phyloP scores from a whole-genome alignment of 148 eudicot species.

The Cornus suecica region DNA sequence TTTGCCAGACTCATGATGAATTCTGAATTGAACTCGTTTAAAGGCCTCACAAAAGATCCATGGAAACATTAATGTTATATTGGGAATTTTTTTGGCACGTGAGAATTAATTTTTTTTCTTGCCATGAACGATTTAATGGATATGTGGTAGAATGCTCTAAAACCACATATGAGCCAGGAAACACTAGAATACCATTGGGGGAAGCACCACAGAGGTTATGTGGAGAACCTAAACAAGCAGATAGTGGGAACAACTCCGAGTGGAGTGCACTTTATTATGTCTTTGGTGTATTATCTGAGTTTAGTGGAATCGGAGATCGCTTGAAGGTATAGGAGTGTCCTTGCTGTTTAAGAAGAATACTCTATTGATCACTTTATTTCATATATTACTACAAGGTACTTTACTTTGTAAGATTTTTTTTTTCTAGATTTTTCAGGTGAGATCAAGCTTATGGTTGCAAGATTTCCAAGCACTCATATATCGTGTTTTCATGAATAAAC shows the following conservation, averaged over 20 bases:
- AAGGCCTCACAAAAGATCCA: not conserved
- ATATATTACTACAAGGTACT: too few relatives aligned
- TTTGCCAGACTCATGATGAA: not conserved
- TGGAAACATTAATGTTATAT: not conserved
- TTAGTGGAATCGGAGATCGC: too few relatives aligned
- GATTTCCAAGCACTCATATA: too few relatives aligned
- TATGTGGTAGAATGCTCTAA: constrained; percentile 62
- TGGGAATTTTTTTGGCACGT: not conserved
- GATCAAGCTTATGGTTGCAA: too few relatives aligned
- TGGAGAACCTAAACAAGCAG: constrained; percentile 90
- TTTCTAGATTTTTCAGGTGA: too few relatives aligned
- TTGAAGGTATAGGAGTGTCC: too few relatives aligned
- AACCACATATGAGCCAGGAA: constrained; percentile 80
- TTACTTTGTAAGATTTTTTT: too few relatives aligned
- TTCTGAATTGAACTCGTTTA: not conserved
- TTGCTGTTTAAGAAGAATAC: too few relatives aligned
- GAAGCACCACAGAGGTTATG: constrained; percentile 80
- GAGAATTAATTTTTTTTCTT: not conserved
- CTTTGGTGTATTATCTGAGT: too few relatives aligned
- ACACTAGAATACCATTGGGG: constrained; percentile 91
- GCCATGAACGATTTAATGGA: not conserved
- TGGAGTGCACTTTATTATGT: too few relatives aligned
- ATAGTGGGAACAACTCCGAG: constrained; percentile 52
- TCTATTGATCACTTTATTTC: too few relatives aligned
- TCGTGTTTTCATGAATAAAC: too few relatives aligned